Evolutionary conservation across 2,329 filamentous ascomycete genomes (phyloP).

Genomic region (Colletotrichum phormii): DNA sequence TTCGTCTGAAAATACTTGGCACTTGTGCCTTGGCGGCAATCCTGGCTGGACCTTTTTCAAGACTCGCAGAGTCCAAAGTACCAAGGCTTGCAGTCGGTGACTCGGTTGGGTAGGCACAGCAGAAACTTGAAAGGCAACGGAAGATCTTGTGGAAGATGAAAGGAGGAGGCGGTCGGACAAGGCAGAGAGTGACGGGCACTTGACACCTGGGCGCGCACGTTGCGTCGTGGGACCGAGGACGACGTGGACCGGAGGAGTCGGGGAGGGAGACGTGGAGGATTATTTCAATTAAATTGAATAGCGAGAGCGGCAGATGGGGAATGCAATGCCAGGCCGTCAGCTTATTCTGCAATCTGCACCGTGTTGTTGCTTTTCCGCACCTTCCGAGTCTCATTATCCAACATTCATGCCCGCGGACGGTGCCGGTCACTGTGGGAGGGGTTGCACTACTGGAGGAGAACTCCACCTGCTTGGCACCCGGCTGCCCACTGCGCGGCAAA

Average conservation of each 20-base stretch:
- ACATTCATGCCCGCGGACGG: slow-evolving; percentile 10
- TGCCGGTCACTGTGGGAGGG: background rate
- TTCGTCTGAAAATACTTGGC: slow-evolving; percentile 23
- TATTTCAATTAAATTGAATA: background rate
- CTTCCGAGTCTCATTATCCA: background rate
- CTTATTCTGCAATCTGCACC: background rate
- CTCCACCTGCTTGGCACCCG: slow-evolving; percentile 31
- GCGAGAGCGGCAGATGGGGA: background rate
- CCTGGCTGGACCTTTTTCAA: background rate
- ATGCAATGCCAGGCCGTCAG: background rate
- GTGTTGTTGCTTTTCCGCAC: slow-evolving; percentile 2
- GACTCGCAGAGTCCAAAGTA: background rate
- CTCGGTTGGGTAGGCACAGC: background rate
- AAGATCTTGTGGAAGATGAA: background rate
- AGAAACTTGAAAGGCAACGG: background rate
- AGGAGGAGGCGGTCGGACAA: background rate
- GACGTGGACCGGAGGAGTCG: too few species aligned
- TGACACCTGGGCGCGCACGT: slow-evolving; percentile 2
- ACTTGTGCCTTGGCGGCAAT: slow-evolving; percentile 1
- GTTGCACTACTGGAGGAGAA: background rate
- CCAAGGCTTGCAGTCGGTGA: background rate
- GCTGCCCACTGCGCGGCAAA: slow-evolving; percentile 48
- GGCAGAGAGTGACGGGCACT: background rate
- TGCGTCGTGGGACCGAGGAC: background rate
- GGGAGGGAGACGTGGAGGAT: background rate